Percentiles rank a stretch among this genome's conserved stretches.
phyloP scores from a whole-genome alignment of 495 filamentous ascomycete species.

The Trichoderma asperelloides region DNA sequence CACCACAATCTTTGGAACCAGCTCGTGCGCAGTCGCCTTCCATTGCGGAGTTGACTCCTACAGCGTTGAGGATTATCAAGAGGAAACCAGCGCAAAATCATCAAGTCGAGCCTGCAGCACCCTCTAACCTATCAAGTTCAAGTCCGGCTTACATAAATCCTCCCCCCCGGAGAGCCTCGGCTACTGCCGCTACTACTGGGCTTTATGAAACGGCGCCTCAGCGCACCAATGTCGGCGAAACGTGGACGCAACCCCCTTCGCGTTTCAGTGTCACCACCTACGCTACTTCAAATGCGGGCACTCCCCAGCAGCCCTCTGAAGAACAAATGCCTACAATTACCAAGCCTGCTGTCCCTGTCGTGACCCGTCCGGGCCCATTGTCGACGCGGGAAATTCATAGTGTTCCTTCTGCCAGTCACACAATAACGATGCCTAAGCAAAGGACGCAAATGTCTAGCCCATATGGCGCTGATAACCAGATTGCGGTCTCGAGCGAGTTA shows the following conservation, averaged over 20 bases:
- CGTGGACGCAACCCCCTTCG: conserved; percentile 47
- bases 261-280: conserved; percentile 70
- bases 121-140: conserved; percentile 9
- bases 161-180: conserved; percentile 3
- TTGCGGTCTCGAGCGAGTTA: neutral
- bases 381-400: conserved; percentile 7
- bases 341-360: conserved; percentile 20
- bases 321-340: conserved; percentile 29
- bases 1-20: neutral
- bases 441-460: conserved; percentile 23
- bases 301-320: conserved; percentile 46
- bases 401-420: conserved; percentile 13
- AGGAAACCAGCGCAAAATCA: conserved; percentile 12
- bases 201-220: conserved; percentile 11
- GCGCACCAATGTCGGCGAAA: conserved; percentile 16
- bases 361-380: conserved; percentile 28
- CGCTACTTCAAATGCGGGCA: conserved; percentile 46
- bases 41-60: neutral
- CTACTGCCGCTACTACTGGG: conserved; percentile 15
- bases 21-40: neutral
- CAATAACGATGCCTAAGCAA: conserved; percentile 20
- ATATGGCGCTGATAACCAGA: neutral
- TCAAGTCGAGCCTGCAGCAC: neutral
- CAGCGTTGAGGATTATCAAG: conserved; percentile 2
- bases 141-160: conserved; percentile 12